Conservation (phyloP, 2,329 filamentous ascomycete species). For the Xylariaceae sp. region DNA sequence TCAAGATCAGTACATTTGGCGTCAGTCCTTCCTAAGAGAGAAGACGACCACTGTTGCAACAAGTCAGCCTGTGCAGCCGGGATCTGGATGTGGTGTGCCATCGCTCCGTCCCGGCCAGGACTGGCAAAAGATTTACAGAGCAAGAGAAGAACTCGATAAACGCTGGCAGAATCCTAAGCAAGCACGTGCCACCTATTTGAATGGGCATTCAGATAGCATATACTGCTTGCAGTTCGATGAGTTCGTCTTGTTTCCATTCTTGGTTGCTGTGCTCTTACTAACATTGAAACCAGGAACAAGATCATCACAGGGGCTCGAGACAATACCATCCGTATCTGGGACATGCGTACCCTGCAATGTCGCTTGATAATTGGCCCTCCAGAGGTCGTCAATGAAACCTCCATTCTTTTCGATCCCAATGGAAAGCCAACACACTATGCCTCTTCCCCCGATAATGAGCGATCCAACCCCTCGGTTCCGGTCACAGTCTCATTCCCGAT, state of each 20-base stretch:
- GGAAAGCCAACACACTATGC: conserved; percentile 53
- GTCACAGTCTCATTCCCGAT: conserved; percentile 52
- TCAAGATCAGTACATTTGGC: conserved; percentile 57
- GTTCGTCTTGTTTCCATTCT: conserved; percentile 45
- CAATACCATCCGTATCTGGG: conserved; percentile 93
- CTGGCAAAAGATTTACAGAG: conserved; percentile 82
- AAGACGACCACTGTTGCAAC: conserved; percentile 59
- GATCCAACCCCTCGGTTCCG: conserved; percentile 44
- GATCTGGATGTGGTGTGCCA: conserved; percentile 55
- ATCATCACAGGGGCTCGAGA: conserved; percentile 96
- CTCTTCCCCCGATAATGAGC: conserved; percentile 46
- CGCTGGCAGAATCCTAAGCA: conserved; percentile 72
- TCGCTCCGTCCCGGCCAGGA: conserved; percentile 58
- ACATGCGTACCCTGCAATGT: conserved; percentile 84
- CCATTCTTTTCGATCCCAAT: conserved; percentile 48
- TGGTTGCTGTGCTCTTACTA: conserved; percentile 22
- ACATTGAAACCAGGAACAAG: conserved; percentile 62
- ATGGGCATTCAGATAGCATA: conserved; percentile 91
- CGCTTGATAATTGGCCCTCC: conserved; percentile 80
- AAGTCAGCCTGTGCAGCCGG: conserved; percentile 46
- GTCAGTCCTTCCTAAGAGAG: conserved; percentile 58
- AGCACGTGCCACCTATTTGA: conserved; percentile 80
- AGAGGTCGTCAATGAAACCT: conserved; percentile 51
- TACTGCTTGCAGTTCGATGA: conserved; percentile 99
- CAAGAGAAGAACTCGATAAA: conserved; percentile 68